These are phyloP conservation scores for Talaromyces piceae DNA, from an alignment of 2,329 filamentous ascomycete species.

Conservation along the genomic window DNA sequence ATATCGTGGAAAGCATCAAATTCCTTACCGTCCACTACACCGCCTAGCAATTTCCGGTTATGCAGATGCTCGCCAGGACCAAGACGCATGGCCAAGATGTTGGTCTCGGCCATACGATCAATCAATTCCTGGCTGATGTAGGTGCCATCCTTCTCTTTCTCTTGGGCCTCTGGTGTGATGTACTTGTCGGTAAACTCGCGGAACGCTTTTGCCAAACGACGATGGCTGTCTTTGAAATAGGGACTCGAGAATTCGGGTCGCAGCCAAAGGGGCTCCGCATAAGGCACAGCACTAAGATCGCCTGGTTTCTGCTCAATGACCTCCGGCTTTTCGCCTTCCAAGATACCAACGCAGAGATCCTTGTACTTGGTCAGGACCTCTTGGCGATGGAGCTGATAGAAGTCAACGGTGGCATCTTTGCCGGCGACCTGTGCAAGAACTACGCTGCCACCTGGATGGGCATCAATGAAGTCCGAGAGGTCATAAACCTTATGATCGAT, in stretches of 20 bases:
- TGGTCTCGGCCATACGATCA: constrained; percentile 66
- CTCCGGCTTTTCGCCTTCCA: constrained; percentile 67
- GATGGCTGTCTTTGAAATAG: constrained; percentile 72
- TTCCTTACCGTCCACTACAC: constrained; percentile 66
- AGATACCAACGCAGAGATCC: constrained; percentile 65
- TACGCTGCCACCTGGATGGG: constrained; percentile 73
- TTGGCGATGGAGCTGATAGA: constrained; percentile 88
- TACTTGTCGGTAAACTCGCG: constrained; percentile 66
- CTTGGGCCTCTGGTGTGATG: constrained; percentile 65
- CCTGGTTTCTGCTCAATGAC: constrained; percentile 63
- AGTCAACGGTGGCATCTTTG: constrained; percentile 70
- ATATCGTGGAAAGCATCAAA: constrained; percentile 86
- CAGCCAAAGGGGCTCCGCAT: constrained; percentile 80
- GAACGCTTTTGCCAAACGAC: constrained; percentile 59
- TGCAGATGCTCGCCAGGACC: constrained; percentile 77
- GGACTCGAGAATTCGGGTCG: constrained; percentile 67
- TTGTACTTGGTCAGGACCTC: constrained; percentile 77
- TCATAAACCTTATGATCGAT: constrained; percentile 86
- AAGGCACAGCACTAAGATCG: constrained; percentile 69
- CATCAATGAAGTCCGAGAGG: constrained; percentile 74
- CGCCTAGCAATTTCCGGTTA: constrained; percentile 59
- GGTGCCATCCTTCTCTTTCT: constrained; percentile 66
- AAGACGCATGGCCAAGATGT: constrained; percentile 72
- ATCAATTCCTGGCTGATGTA: constrained; percentile 65
- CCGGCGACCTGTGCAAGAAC: constrained; percentile 76